Evolutionary conservation across 495 filamentous ascomycete genomes (phyloP), one percentile per base, ranked within the genome.

Genomic region (Annulohypoxylon stygium): DNA sequence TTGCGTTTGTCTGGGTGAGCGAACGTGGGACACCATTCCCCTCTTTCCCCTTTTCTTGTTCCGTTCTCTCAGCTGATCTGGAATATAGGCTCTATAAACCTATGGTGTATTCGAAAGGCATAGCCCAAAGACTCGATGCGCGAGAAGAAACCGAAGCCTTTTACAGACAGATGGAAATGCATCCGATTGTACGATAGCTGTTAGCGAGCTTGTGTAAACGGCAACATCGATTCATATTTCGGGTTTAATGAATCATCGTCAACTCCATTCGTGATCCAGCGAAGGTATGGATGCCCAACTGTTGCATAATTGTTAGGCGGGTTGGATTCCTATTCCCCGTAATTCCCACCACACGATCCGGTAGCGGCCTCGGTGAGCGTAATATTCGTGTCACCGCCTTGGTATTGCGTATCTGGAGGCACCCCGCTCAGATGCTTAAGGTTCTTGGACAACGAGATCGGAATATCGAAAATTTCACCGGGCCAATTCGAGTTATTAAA

Each of bases 51-150:
- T 6, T 30, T 30, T 30, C 20, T 23, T 23, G 20, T 23, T 23
- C 20, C 20, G 37, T 41, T 33, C 3, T 20, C 12, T 10, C 11
- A 16, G 18, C 65, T 73, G 66, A 76, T 64, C 9, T 14, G 6
- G 6, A 26, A 60, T 61, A 77, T 59, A 88, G 88, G 85, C 79
- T 90, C 4, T 90, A 85, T 61, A 89, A 86, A n/a, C 86, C 88
- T 0, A 89, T 89, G 87, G 86, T 89, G 81, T 86, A 86, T 67
- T 80, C 75, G 2, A 77, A 80, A 6, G 86, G 85, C 0, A 88
- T 89, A 85, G 76, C 30, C 78, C 83, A 20, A 83, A 88, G 64
- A 76, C 79, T 5, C 69, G 88, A 61, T 79, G 83, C 43, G 81
- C 84, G 20, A 74, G 88, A 33, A 82, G 78, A 34, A 80, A 81